Evolutionary conservation across 2,329 filamentous ascomycete genomes (phyloP), one percentile per base, ranked within the genome.

Genomic region (Fusarium subglutinans): DNA sequence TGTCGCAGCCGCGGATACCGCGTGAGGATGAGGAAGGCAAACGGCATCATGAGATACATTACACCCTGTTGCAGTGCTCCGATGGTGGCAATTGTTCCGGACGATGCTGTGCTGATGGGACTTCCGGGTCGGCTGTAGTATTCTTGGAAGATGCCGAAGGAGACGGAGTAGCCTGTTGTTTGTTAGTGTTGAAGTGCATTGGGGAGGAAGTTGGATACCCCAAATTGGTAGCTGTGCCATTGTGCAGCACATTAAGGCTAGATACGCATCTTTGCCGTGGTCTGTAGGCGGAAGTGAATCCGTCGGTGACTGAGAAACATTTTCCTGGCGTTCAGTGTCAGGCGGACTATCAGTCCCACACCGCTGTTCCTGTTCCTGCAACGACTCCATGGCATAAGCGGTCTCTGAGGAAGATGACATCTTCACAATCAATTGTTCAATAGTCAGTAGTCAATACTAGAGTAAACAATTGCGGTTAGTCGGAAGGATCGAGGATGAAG

Each of bases 111-210:
- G 17, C 38, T 64, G 18, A 69, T 11, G 86, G 85, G 69, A 83
- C 87, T 24, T 87, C 91, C 8, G 86, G 90, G 84, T 1, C 83
- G 85, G 24, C 84, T 87, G 80, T 93, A 93, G 80, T 92, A 91
- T 60, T 90, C 86, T 77, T 92, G 90, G 76, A 93, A 93, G 51
- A 93, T 87, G 53, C 91, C 91, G 76, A 90, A 93, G 0, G 90
- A 77, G 6, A 81, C 79, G 0, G 79, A 80, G 28, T 79, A 81
- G 28, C 79, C 79, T 80, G 22, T 10, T 12, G 5, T 43, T 12
- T 18, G 22, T 18, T 7, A 56, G 37, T 11, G 6, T 17, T 7
- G 14, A 17, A 22, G 17, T 8, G 17, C 5, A 1, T 3, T 24
- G 6, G n/a, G 0, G 35, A n/a, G 17, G 7, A 13, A 2, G 4